Evolutionary conservation across 306 rosid genomes (phyloP).

Genomic region (Glycine soja): DNA sequence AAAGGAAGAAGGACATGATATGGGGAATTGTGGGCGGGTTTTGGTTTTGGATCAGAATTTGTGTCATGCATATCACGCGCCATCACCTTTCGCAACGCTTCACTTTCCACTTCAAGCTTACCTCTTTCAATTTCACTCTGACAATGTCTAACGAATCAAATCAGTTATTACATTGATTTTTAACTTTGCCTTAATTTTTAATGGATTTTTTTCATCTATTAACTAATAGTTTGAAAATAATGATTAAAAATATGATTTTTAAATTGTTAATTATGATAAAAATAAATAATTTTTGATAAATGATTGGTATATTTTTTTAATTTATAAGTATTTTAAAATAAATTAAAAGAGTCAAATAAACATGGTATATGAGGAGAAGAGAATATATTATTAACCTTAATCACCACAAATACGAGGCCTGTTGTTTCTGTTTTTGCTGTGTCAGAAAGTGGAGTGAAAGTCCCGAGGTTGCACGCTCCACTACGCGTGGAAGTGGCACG

Average conservation of each 20-base stretch:
- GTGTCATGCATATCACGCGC: constrained; percentile 45
- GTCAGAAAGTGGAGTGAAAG: constrained; percentile 41
- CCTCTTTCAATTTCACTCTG: background rate
- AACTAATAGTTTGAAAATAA: no score
- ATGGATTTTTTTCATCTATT: no score
- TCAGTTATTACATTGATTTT: no score
- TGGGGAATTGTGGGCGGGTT: constrained; percentile 53
- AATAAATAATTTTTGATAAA: no score
- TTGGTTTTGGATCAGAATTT: constrained; percentile 43
- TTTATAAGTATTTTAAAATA: background rate
- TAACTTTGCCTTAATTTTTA: no score
- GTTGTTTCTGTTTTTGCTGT: constrained; percentile 13
- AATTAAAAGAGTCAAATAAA: background rate
- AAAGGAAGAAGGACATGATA: constrained; percentile 27
- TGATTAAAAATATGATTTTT: no score
- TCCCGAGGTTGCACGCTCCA: constrained; percentile 49
- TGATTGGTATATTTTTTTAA: no score
- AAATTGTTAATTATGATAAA: no score
- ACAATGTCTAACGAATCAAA: background rate
- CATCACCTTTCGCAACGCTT: background rate
- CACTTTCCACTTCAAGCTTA: background rate
- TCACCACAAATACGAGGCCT: constrained; percentile 23
- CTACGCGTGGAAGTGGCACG: constrained; percentile 52
- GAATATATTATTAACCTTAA: constrained; percentile 31
- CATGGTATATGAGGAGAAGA: background rate